Evolutionary conservation across 1,284 basidiomycete species (phyloP), one percentile per base, ranked within the genome.

Genomic region (Puccinia polysora): DNA sequence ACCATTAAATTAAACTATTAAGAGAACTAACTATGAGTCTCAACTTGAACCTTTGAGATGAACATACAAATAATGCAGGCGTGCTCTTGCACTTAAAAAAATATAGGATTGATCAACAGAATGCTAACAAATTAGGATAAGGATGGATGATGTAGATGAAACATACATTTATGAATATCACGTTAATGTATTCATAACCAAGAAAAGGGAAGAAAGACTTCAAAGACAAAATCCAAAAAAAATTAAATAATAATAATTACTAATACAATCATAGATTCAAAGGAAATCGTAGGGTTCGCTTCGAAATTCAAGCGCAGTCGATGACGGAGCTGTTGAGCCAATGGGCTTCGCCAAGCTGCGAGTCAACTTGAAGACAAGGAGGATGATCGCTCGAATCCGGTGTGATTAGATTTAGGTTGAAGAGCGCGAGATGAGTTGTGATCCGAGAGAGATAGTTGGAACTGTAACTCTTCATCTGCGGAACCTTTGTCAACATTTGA

Each of bases 391-490:
- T 60, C 34, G 12, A 43, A 38, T 40, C 28, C 23, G 7, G 43
- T 60, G 23, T 60, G 58, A 18, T 30, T 14, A 7, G 36, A 2
- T 1, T 23, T 4, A 43, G 58, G 2, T 43, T 60, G 34, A 2
- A 28, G 10, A 14, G 52, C 49, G 40, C 28, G 65, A 23, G 49
- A 43, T 23, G 65, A 52, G 28, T 55, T 52, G 10, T 45, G 65
- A 30, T 38, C 40, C 8, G 50, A 40, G 25, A 67, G 52, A n/a
- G 50, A 53, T 12, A 67, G 34, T 43, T 67, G 38, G 28, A 55
- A 56, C 10, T 59, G 53, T 1, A 47, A 30, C 30, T 69, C 65
- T 50, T 69, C 65, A 36, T 69, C 65, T 14, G 65, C 43, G 10
- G 65, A 43, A 43, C 43, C 28, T 23, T n/a, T 69, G 7, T 69